phyloP scores from a whole-genome alignment of 2,329 filamentous ascomycete genomes.

The Huntiella omanensis region DNA sequence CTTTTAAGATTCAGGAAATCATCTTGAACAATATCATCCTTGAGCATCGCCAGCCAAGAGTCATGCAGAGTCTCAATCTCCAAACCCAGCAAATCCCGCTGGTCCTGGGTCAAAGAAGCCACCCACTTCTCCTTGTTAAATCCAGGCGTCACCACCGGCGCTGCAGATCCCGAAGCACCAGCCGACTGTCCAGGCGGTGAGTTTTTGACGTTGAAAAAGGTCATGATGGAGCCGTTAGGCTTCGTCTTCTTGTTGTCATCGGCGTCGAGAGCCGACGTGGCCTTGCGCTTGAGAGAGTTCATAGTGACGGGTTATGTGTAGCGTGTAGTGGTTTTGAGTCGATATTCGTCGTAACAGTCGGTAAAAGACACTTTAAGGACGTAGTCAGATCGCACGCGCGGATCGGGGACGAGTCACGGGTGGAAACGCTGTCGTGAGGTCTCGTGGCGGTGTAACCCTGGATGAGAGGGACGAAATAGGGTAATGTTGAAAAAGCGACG shows the following conservation, averaged over 20 bases:
- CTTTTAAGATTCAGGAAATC: constrained; percentile 78
- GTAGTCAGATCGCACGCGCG: too few species aligned
- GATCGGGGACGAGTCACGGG: too few species aligned
- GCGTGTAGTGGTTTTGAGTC: not conserved
- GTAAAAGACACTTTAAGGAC: not conserved
- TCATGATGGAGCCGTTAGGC: constrained; percentile 61
- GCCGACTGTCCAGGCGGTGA: not conserved
- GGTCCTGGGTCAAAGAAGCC: constrained; percentile 58
- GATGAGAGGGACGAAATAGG: too few species aligned
- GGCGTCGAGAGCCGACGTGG: constrained; percentile 24
- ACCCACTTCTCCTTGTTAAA: constrained; percentile 75
- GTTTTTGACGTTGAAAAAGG: constrained; percentile 68
- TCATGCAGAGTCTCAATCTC: constrained; percentile 87
- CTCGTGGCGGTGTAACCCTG: too few species aligned
- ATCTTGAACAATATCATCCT: constrained; percentile 61
- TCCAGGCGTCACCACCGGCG: constrained; percentile 16
- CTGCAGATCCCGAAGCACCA: constrained; percentile 12
- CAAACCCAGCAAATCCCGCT: constrained; percentile 62
- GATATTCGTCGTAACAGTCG: not conserved
- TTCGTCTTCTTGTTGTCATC: constrained; percentile 51
- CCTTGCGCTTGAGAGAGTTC: constrained; percentile 50
- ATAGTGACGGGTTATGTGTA: constrained; percentile 18
- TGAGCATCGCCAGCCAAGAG: constrained; percentile 76
- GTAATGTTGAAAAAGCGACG: too few species aligned
- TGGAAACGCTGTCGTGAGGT: too few species aligned